phyloP scores from a whole-genome alignment of 805 yeast genomes.

The Barnettozyma salicaria region DNA sequence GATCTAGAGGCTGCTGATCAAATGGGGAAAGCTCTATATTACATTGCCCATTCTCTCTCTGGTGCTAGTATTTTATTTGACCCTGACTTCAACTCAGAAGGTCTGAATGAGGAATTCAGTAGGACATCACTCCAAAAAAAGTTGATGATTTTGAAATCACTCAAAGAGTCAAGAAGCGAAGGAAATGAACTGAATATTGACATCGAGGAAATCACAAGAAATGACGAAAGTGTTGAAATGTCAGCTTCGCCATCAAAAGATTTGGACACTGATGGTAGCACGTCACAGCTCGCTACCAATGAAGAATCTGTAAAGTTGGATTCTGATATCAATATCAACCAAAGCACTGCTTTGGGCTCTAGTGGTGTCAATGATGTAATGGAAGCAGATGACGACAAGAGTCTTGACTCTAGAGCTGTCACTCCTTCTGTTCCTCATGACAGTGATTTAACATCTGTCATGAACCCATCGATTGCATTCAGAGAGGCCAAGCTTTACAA shows the following conservation, averaged over 20 bases:
- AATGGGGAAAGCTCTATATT: constrained; percentile 48
- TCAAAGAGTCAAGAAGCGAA: constrained; percentile 32
- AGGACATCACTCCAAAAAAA: constrained; percentile 22
- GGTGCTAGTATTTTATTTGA: constrained; percentile 73
- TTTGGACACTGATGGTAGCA: constrained; percentile 17
- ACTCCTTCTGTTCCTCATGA: constrained; percentile 29
- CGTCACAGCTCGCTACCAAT: too few relatives aligned
- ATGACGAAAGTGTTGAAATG: constrained; percentile 25
- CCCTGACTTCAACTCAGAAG: constrained; percentile 46
- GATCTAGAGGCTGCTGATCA: constrained; percentile 41
- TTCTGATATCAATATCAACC: constrained; percentile 13
- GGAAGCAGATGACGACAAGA: constrained; percentile 31
- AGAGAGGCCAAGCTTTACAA: constrained; percentile 59
- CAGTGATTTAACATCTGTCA: constrained; percentile 34
- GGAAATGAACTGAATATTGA: constrained; percentile 32
- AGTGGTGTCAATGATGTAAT: constrained; percentile 25
- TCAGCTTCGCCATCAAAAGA: constrained; percentile 6
- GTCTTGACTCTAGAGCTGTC: constrained; percentile 29
- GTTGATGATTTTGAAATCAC: constrained; percentile 30
- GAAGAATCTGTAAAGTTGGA: constrained; percentile 22
- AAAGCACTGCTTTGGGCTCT: too few relatives aligned
- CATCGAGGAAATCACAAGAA: constrained; percentile 29
- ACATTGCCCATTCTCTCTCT: constrained; percentile 53
- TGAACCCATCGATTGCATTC: constrained; percentile 50
- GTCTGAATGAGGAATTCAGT: constrained; percentile 7